Conservation (phyloP, 192 early-diverging fungal species). For the Phlyctochytrium planicorne region DNA sequence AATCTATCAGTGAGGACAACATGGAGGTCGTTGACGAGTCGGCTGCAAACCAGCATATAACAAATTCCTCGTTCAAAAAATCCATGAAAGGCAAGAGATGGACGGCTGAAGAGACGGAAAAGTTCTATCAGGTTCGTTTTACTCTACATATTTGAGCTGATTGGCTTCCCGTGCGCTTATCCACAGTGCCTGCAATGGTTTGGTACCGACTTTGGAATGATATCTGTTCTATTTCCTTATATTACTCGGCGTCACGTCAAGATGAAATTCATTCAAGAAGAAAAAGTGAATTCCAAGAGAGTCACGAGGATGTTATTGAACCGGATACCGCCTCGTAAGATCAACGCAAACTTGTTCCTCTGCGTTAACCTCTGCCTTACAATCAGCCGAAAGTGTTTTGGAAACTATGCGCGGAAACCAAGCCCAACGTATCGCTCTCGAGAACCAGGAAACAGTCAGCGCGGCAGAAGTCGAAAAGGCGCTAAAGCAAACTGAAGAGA, state of each 20-base stretch:
- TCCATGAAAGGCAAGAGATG: constrained; percentile 4
- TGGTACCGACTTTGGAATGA: constrained; percentile 20
- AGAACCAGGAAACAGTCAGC: not conserved
- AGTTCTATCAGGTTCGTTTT: constrained; percentile 12
- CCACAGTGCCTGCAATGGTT: constrained; percentile 10
- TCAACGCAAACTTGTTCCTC: not conserved
- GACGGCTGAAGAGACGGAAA: constrained; percentile 7
- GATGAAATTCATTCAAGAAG: constrained; percentile 16
- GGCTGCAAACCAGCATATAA: constrained; percentile 5
- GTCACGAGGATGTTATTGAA: constrained; percentile 7
- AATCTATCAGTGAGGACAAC: not conserved
- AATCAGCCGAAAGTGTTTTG: not conserved
- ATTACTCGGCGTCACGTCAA: constrained; percentile 17
- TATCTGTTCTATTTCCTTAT: constrained; percentile 3
- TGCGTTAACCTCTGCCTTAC: not conserved
- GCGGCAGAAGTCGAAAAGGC: not conserved
- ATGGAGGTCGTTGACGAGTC: constrained; percentile 22
- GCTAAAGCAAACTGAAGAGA: not conserved
- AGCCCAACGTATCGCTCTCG: not conserved
- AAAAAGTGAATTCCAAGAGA: not conserved
- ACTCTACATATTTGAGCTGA: too few species aligned
- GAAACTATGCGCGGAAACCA: not conserved
- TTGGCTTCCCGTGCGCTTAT: not conserved
- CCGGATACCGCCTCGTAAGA: constrained; percentile 4
- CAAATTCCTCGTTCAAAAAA: not conserved